phyloP scores from a whole-genome alignment of 2,329 filamentous ascomycete species.

The Cytospora paraplurivora region DNA sequence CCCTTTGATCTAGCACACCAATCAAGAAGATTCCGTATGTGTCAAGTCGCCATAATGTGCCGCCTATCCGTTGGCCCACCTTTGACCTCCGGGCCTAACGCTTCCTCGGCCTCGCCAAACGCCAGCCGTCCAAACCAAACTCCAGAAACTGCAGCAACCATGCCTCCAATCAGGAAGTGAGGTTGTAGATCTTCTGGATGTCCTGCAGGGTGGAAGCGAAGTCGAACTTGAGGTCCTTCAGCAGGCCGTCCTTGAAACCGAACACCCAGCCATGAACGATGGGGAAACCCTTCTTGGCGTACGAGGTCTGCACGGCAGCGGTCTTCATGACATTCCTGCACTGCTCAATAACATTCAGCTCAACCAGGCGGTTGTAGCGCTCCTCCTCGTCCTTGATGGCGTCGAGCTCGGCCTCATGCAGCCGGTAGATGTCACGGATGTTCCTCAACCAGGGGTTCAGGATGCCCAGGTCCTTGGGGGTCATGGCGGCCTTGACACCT shows the following conservation, averaged over 20 bases:
- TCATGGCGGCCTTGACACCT: slow-evolving; percentile 75
- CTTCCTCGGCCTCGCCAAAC: slow-evolving; percentile 1
- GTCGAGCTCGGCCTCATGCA: slow-evolving; percentile 72
- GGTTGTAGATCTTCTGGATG: slow-evolving; percentile 63
- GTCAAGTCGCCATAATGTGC: background rate
- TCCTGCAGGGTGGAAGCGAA: slow-evolving; percentile 53
- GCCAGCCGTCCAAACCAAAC: background rate
- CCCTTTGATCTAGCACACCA: background rate
- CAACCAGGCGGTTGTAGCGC: slow-evolving; percentile 71
- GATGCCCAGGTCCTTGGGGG: slow-evolving; percentile 68
- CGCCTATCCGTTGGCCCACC: background rate
- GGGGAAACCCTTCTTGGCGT: slow-evolving; percentile 63
- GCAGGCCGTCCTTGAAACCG: slow-evolving; percentile 65
- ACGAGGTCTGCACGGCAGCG: slow-evolving; percentile 74
- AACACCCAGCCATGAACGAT: slow-evolving; percentile 77
- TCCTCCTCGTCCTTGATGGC: slow-evolving; percentile 58
- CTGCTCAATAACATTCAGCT: slow-evolving; percentile 81
- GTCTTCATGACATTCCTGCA: slow-evolving; percentile 80
- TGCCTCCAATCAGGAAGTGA: slow-evolving; percentile 34
- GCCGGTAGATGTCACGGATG: slow-evolving; percentile 72
- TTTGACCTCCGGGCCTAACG: background rate
- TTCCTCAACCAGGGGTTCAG: slow-evolving; percentile 75
- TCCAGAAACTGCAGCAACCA: background rate
- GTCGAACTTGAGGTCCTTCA: slow-evolving; percentile 62
- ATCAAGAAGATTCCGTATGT: background rate